Evolutionary conservation across 805 yeast species (phyloP), one percentile per base, ranked within the genome.

Genomic region (Komagataella ulmi): DNA sequence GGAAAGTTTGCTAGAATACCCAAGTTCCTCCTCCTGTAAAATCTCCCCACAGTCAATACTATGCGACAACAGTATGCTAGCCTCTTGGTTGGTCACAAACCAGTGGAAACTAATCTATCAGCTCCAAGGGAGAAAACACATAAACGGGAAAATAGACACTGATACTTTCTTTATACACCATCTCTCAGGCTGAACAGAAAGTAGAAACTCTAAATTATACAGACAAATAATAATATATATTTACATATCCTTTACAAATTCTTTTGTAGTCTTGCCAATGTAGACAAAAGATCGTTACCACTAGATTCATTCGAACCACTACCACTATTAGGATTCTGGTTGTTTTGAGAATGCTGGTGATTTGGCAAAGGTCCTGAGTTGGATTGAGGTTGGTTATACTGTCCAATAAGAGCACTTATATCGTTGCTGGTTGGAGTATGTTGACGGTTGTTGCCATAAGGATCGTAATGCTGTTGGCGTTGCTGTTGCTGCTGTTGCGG

Each of bases 211-310:
- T 23, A 23, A 19, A 5, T 30, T 14, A 14, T 14, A 19, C 21
- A 43, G 21, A 50, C 44, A 47, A n/a, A 43, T 18, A 50, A 48
- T 7, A 14, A 12, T 14, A 19, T 23, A 19, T 18, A 17, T 19
- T 19, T 24, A 24, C 19, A 47, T 18, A 47, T 19, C 49, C 17
- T 14, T 21, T 45, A n/a, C 36, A 47, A 50, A 43, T 47, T 51
- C 46, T 53, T 51, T 24, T 53, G 46, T 21, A 53, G 47, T 49
- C 55, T 53, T n/a, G 55, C 53, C 44, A 53, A 51, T 19, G 55
- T 53, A 24, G 51, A 51, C 17, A 53, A 43, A 17, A 53, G 30
- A 43, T 18, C 19, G 46, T 19, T 17, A 45, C 17, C 48, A 50
- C 7, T 44, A 24, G 23, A n/a, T 8, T 18, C 50, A 47, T n/a